Percentiles rank a stretch among this genome's conserved stretches.
Conservation (phyloP, 208 protist species). For the Naegleria lovaniensis region DNA sequence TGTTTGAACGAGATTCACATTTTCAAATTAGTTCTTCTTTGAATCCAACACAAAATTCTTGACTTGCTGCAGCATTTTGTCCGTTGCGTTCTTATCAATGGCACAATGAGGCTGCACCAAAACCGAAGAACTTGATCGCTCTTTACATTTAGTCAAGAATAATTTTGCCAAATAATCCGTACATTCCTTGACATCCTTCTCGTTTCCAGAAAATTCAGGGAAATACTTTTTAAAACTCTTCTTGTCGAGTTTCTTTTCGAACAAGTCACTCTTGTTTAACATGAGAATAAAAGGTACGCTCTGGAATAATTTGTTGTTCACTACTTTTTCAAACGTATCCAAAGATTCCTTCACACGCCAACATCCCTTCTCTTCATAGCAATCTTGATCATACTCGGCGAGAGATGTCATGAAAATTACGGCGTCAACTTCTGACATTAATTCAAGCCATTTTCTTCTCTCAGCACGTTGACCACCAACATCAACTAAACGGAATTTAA, state of each 20-base stretch:
- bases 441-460: too few relatives aligned
- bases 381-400: conserved; percentile 24
- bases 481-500: too few relatives aligned
- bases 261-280: neutral
- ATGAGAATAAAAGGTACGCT: neutral
- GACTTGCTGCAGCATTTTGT: too few relatives aligned
- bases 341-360: neutral
- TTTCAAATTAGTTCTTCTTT: too few relatives aligned
- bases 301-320: neutral
- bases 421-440: too few relatives aligned
- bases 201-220: neutral
- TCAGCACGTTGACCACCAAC: too few relatives aligned
- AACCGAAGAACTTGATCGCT: neutral
- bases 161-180: neutral
- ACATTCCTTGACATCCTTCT: neutral
- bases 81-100: too few relatives aligned
- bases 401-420: neutral
- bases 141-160: neutral
- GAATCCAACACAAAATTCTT: too few relatives aligned
- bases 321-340: neutral
- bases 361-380: conserved; percentile 31
- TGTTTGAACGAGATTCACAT: too few relatives aligned
- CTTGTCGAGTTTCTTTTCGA: neutral
- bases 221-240: neutral
- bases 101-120: too few relatives aligned